Evolutionary conservation across 2,329 filamentous ascomycete species (phyloP), one percentile per base, ranked within the genome.

Genomic region (Fusarium sp.): DNA sequence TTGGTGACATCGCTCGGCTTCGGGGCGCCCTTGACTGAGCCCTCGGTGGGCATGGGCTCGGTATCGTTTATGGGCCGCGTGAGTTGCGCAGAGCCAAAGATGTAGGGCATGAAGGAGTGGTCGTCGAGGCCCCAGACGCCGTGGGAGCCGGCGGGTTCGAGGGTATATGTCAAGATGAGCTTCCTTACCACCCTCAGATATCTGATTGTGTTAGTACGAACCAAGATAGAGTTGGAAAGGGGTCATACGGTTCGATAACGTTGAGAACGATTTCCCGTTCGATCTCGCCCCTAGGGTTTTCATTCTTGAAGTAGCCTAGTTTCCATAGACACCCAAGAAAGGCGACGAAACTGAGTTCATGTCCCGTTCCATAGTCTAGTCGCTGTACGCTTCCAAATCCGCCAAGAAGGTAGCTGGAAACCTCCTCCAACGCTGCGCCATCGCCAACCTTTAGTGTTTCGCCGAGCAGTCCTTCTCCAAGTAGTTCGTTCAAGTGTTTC

Each of bases 71-170:
- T 94, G 2, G 95, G 89, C 1, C 95, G 92, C 11, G 93, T 93
- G 45, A 97, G 87, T 81, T 99, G 97, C 0, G 97, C 95, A 3
- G 95, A 98, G 35, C 97, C 97, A 74, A 98, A 95, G 66, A 99
- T 94, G 82, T 98, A 99, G 0, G 97, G 94, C 30, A 97, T 83
- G 82, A 99, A 98, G 10, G 92, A 95, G 83, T 99, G 96, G 82
- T 99, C 97, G 81, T 99, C 97, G n/a, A 99, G 88, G 23, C 97
- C 97, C 97, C 97, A 99, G 23, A 99, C 97, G 4, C 97, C 97
- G 81, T 98, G 97, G 1, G 96, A 97, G 3, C 97, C 97, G 7
- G 97, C 97, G 5, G 97, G 97, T 81, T 99, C 97, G 23, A 99
- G 90, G 1, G 92, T 98, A 82, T 98, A 99, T 3, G 92, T 96